Conservation (phyloP, 345 rosid genomes). For the Conringia planisiliqua region DNA sequence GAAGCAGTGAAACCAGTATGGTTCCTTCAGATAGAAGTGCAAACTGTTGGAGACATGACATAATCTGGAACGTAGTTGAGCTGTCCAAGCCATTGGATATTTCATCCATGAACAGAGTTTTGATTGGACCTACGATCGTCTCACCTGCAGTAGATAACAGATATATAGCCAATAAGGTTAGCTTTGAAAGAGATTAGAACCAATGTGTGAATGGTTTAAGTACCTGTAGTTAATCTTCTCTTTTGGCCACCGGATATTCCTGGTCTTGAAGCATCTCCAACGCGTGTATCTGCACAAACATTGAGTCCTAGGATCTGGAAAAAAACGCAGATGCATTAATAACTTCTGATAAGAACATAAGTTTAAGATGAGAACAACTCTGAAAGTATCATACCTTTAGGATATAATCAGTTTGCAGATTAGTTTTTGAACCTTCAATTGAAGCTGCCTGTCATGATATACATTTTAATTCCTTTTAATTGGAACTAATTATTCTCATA, state of each 20-base stretch:
- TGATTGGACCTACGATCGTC: conserved; percentile 78
- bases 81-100: conserved; percentile 84
- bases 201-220: neutral
- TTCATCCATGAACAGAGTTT: conserved; percentile 85
- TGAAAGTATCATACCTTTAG: conserved; percentile 32
- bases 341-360: neutral
- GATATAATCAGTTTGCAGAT: conserved; percentile 44
- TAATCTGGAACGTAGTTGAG: conserved; percentile 76
- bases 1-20: conserved; percentile 73
- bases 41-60: conserved; percentile 62
- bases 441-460: conserved; percentile 34
- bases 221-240: conserved; percentile 44
- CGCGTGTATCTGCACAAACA: conserved; percentile 38
- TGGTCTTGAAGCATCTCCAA: conserved; percentile 37
- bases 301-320: conserved; percentile 46
- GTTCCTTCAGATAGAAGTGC: conserved; percentile 64
- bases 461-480: neutral
- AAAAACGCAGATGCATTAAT: neutral
- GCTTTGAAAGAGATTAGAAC: neutral
- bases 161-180: neutral
- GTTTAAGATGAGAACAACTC: neutral
- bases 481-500: neutral
- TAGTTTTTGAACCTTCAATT: conserved; percentile 29
- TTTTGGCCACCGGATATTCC: conserved; percentile 49
- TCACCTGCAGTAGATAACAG: conserved; percentile 46